Percentiles rank a stretch among this genome's conserved stretches.
Evolutionary conservation across 768 basidiomycete genomes (phyloP).

Genomic region (Saitozyma sp.): DNA sequence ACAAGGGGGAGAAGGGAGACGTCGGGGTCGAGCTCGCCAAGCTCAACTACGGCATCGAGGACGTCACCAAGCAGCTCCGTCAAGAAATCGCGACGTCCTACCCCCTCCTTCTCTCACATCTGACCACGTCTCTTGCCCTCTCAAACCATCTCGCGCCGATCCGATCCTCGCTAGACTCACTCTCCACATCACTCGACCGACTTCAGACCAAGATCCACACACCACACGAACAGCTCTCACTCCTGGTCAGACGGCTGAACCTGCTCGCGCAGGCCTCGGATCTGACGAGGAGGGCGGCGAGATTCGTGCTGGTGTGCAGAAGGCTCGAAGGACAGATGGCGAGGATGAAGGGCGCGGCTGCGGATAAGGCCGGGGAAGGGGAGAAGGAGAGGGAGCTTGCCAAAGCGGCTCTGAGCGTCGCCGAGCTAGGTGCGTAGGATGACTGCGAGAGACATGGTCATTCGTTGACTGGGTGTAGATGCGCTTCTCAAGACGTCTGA

Average conservation of each 20-base stretch:
- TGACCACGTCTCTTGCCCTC: constrained; percentile 39
- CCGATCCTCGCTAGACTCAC: constrained; percentile 27
- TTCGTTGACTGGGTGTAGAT: constrained; percentile 6
- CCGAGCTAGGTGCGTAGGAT: constrained; percentile 71
- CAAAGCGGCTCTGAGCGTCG: constrained; percentile 90
- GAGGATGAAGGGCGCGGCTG: constrained; percentile 58
- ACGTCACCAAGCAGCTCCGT: constrained; percentile 87
- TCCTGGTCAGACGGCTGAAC: constrained; percentile 70
- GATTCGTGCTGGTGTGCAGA: constrained; percentile 79
- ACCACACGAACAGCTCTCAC: constrained; percentile 74
- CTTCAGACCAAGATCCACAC: constrained; percentile 80
- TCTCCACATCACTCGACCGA: constrained; percentile 56
- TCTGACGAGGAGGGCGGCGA: constrained; percentile 74
- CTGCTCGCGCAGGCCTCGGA: constrained; percentile 81
- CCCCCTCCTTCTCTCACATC: constrained; percentile 44
- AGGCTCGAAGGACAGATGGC: constrained; percentile 82
- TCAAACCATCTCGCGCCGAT: constrained; percentile 34
- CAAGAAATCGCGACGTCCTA: constrained; percentile 55
- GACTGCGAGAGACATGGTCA: too few species aligned
- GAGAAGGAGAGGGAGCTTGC: constrained; percentile 84
- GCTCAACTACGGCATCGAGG: constrained; percentile 82
- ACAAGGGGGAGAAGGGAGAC: constrained; percentile 65
- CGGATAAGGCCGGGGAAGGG: constrained; percentile 61
- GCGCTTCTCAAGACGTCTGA: constrained; percentile 13
- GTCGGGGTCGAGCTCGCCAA: constrained; percentile 86